A percentile compares a stretch with the other conserved stretches of the same genome.
Evolutionary conservation across 257 asterid species (phyloP).

Genomic region (Fraxinus pennsylvanica): DNA sequence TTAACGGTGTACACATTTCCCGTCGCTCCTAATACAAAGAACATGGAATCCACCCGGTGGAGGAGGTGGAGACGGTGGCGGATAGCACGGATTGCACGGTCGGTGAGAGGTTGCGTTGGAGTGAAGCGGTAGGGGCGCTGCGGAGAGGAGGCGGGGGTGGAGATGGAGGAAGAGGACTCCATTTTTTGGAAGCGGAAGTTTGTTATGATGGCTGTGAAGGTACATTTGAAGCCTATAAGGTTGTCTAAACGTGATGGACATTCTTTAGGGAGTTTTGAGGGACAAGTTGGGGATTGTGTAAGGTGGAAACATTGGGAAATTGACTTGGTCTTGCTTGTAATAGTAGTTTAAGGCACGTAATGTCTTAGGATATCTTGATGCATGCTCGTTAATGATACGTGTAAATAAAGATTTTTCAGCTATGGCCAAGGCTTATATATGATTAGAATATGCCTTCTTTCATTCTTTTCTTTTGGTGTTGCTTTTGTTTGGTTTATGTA

Average conservation of each 20-base stretch:
- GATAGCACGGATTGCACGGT: conserved; percentile 73
- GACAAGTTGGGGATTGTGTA: conserved; percentile 81
- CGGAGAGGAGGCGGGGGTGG: conserved; percentile 30
- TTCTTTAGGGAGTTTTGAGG: conserved; percentile 61
- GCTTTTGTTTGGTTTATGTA: no score
- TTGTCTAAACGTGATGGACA: conserved; percentile 34
- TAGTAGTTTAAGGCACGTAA: conserved; percentile 55
- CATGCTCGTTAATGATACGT: neutral
- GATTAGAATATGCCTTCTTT: no score
- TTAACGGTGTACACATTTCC: conserved; percentile 82
- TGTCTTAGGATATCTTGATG: neutral
- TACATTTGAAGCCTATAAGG: neutral
- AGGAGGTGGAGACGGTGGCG: conserved; percentile 90
- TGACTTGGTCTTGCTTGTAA: conserved; percentile 10
- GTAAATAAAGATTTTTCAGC: neutral
- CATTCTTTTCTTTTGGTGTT: no score
- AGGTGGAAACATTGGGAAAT: conserved; percentile 10
- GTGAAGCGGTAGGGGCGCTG: conserved; percentile 27
- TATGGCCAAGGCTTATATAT: no score
- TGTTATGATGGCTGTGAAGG: conserved; percentile 30
- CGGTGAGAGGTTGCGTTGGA: conserved; percentile 59
- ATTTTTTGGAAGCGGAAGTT: conserved; percentile 21
- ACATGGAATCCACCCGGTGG: conserved; percentile 70
- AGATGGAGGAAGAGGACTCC: conserved; percentile 67
- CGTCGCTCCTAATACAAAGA: conserved; percentile 72